Evolutionary conservation across 139 green algal genomes (phyloP).

Genomic region (Trebouxia sp.): DNA sequence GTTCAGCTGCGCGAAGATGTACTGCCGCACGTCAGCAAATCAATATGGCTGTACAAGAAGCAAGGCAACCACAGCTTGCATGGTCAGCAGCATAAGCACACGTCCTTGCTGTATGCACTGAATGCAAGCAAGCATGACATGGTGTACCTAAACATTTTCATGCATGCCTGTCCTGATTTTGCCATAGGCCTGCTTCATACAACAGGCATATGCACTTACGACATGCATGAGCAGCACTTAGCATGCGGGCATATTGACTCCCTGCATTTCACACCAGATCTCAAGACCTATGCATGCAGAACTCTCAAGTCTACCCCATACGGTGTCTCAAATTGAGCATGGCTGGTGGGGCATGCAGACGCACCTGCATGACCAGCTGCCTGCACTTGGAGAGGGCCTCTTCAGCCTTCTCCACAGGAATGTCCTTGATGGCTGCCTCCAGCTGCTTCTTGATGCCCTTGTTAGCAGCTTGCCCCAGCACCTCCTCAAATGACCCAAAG

Average conservation of each 20-base stretch:
- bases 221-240: too few relatives aligned
- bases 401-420: slow-evolving; percentile 45
- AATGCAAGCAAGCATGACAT: not conserved
- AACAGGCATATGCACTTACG: too few relatives aligned
- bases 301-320: not conserved
- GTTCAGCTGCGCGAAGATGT: too few relatives aligned
- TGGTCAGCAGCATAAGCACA: too few relatives aligned
- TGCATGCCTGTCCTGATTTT: too few relatives aligned
- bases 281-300: not conserved
- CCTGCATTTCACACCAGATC: not conserved
- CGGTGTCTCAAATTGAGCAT: not conserved
- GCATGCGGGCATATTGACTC: too few relatives aligned
- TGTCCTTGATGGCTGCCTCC: slow-evolving; percentile 43
- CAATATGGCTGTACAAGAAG: too few relatives aligned
- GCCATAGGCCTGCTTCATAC: too few relatives aligned
- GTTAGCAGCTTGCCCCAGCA: slow-evolving; percentile 72
- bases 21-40: too few relatives aligned
- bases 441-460: slow-evolving; percentile 58
- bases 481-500: slow-evolving; percentile 93
- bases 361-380: slow-evolving; percentile 48
- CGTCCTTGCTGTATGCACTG: not conserved
- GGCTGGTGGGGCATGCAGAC: not conserved
- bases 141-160: too few relatives aligned
- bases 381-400: slow-evolving; percentile 50
- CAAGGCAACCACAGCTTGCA: too few relatives aligned